Percentiles rank a stretch among this genome's conserved stretches.
Conservation (phyloP, 805 yeast species). For the Candida nanaspora region DNA sequence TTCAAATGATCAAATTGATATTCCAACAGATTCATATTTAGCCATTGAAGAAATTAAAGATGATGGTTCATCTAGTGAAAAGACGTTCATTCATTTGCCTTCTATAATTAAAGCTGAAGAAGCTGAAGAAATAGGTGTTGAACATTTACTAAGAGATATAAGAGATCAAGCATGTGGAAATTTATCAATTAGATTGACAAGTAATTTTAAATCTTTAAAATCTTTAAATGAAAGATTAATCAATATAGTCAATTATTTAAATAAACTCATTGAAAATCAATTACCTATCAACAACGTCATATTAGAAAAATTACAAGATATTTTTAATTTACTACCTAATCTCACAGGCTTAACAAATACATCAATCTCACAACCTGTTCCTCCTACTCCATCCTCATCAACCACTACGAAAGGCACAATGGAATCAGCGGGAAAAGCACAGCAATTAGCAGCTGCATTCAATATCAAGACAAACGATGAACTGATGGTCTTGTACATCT, state of each 20-base stretch:
- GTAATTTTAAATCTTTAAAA: conserved; percentile 79
- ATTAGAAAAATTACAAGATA: conserved; percentile 88
- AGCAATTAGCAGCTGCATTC: conserved; percentile 62
- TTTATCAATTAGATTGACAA: conserved; percentile 77
- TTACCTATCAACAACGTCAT: conserved; percentile 88
- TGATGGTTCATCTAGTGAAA: conserved; percentile 89
- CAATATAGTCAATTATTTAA: conserved; percentile 73
- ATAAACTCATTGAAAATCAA: conserved; percentile 59
- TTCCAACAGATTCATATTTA: conserved; percentile 92
- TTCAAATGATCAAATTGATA: conserved; percentile 69
- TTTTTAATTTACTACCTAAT: conserved; percentile 88
- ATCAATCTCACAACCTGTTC: not conserved
- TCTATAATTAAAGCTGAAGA: conserved; percentile 94
- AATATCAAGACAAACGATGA: conserved; percentile 94
- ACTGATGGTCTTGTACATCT: conserved; percentile 86
- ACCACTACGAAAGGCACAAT: conserved; percentile 6
- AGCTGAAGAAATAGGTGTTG: conserved; percentile 99
- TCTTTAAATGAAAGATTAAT: conserved; percentile 75
- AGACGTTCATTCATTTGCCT: conserved; percentile 90
- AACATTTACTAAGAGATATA: conserved; percentile 87
- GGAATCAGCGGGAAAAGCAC: conserved; percentile 10
- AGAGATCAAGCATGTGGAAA: conserved; percentile 96
- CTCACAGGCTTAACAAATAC: conserved; percentile 31
- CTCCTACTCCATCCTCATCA: not conserved
- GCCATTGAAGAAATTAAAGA: conserved; percentile 94